These are phyloP conservation scores for Alternaria sp. DNA, from an alignment of 2,329 filamentous ascomycete genomes.

Conservation along the genomic window DNA sequence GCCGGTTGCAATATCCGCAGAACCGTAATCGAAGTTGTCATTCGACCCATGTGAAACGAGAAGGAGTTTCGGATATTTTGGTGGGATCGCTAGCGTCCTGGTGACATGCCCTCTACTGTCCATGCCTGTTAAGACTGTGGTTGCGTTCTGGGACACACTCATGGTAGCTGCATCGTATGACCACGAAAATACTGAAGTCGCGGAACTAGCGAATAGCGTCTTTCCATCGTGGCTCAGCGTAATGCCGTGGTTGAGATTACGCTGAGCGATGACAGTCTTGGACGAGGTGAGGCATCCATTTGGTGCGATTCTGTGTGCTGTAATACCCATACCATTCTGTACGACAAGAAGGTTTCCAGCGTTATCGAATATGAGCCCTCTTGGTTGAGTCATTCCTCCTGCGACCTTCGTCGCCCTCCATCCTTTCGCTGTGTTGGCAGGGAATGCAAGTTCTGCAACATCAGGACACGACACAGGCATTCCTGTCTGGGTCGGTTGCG, in stretches of 20 bases:
- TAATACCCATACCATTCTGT: conserved; percentile 48
- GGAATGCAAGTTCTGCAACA: conserved; percentile 24
- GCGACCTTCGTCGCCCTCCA: conserved; percentile 48
- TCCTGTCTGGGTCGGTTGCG: conserved; percentile 23
- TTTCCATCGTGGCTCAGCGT: conserved; percentile 35
- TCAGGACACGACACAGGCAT: conserved; percentile 30
- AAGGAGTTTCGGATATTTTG: conserved; percentile 53
- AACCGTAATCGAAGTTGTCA: conserved; percentile 64
- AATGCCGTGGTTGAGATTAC: conserved; percentile 41
- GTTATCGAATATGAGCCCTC: conserved; percentile 49
- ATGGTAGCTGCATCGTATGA: conserved; percentile 30
- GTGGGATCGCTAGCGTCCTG: conserved; percentile 30
- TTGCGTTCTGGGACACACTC: conserved; percentile 39
- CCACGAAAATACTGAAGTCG: conserved; percentile 34
- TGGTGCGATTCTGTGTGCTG: conserved; percentile 46
- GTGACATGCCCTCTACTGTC: conserved; percentile 35
- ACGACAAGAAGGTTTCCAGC: conserved; percentile 51
- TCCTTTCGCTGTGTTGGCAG: conserved; percentile 24
- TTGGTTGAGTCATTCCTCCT: conserved; percentile 47
- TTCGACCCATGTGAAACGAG: conserved; percentile 70
- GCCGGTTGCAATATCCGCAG: conserved; percentile 60
- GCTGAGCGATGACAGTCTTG: conserved; percentile 29
- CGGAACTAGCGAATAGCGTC: conserved; percentile 38
- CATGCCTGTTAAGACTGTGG: conserved; percentile 34
- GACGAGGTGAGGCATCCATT: conserved; percentile 36